Evolutionary conservation across 352 stramenopile species (phyloP).

Genomic region (Phytopythium helicoides): DNA sequence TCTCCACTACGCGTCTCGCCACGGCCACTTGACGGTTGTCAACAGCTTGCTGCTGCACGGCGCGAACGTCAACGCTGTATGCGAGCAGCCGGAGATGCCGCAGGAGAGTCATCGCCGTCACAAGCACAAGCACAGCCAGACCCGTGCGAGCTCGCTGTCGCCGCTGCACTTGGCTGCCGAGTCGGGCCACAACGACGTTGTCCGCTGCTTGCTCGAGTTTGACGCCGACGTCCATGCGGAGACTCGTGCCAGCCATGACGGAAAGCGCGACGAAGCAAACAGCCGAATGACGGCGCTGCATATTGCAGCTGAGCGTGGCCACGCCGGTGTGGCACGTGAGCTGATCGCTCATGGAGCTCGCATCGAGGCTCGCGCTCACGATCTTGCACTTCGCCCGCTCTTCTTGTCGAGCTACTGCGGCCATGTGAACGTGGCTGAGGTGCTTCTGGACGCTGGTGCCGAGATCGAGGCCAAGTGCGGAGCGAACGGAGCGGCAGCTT

Average conservation of each 20-base stretch:
- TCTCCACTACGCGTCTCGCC: slow-evolving; percentile 48
- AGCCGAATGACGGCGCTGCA: slow-evolving; percentile 49
- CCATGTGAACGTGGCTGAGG: slow-evolving; percentile 39
- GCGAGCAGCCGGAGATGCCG: slow-evolving; percentile 17
- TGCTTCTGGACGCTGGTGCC: slow-evolving; percentile 36
- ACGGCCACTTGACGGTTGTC: slow-evolving; percentile 51
- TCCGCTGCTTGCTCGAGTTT: slow-evolving; percentile 49
- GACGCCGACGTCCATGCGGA: slow-evolving; percentile 45
- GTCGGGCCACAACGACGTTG: slow-evolving; percentile 46
- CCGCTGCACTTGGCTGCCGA: slow-evolving; percentile 50
- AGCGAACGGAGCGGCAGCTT: slow-evolving; percentile 39
- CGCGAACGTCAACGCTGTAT: slow-evolving; percentile 44
- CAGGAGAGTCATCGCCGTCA: neutral
- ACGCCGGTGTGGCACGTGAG: slow-evolving; percentile 33
- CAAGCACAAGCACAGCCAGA: neutral
- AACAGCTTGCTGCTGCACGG: slow-evolving; percentile 55
- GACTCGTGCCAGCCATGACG: slow-evolving; percentile 19
- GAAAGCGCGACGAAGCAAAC: neutral
- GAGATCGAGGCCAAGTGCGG: slow-evolving; percentile 39
- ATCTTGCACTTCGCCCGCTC: slow-evolving; percentile 31
- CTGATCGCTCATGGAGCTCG: slow-evolving; percentile 38
- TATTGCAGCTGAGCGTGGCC: slow-evolving; percentile 50
- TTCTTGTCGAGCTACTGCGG: slow-evolving; percentile 53
- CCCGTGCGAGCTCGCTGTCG: slow-evolving; percentile 9
- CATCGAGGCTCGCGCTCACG: slow-evolving; percentile 41